A percentile compares a stretch with the other conserved stretches of the same genome.
phyloP scores from a whole-genome alignment of 495 filamentous ascomycete genomes.

The Neurospora sublineolata region DNA sequence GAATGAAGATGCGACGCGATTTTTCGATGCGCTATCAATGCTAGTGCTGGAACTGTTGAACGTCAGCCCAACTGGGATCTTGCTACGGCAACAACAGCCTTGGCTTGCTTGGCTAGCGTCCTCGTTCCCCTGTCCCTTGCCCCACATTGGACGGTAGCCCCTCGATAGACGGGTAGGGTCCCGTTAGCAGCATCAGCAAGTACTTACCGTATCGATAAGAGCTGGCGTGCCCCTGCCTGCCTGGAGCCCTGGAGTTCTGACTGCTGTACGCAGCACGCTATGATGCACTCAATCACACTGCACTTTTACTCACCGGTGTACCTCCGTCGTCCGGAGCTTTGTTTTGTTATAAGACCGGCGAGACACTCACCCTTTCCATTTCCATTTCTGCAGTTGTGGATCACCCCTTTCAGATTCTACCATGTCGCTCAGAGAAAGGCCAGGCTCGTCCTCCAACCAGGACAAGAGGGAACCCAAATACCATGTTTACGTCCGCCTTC shows the following conservation, averaged over 20 bases:
- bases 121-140: background rate
- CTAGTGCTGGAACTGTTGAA: background rate
- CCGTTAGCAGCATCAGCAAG: background rate
- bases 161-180: background rate
- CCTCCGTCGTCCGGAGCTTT: background rate
- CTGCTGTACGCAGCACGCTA: background rate
- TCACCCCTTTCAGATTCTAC: background rate
- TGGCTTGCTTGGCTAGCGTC: background rate
- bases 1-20: background rate
- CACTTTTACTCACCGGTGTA: background rate
- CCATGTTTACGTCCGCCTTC: conserved; percentile 77
- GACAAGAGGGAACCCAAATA: conserved; percentile 34
- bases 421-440: conserved; percentile 11
- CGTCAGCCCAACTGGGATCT: background rate
- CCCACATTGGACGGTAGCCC: background rate
- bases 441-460: conserved; percentile 5
- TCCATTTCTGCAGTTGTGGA: background rate
- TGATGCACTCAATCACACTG: background rate
- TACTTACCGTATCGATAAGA: background rate
- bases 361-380: background rate
- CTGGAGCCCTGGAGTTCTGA: background rate
- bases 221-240: background rate
- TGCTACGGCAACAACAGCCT: background rate
- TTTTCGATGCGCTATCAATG: background rate
- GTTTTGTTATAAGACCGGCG: background rate